Evolutionary conservation across 2,329 filamentous ascomycete genomes (phyloP).

Genomic region (Alternaria arborescens): DNA sequence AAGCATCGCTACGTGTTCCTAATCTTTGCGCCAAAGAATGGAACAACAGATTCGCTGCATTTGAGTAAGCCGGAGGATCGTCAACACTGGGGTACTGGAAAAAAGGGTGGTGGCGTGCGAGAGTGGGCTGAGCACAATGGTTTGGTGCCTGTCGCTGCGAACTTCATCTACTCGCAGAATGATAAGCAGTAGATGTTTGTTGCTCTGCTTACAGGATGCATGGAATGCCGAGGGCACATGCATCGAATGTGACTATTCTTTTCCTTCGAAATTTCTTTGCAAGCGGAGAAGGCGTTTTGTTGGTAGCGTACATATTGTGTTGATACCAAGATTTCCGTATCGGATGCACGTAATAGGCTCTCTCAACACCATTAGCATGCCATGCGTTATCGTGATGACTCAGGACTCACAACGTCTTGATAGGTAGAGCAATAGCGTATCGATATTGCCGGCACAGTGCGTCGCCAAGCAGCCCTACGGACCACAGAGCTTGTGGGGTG

Average conservation of each 20-base stretch:
- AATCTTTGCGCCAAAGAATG: slow-evolving; percentile 57
- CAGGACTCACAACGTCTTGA: neutral
- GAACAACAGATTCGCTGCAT: slow-evolving; percentile 53
- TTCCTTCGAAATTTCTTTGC: neutral
- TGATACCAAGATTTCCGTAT: neutral
- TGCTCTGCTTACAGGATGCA: neutral
- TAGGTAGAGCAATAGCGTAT: neutral
- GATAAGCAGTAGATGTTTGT: slow-evolving; percentile 54
- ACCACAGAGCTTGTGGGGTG: neutral
- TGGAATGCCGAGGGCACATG: slow-evolving; percentile 9
- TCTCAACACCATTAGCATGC: neutral
- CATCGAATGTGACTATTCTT: neutral
- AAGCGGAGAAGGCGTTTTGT: neutral
- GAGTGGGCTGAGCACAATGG: slow-evolving; percentile 61
- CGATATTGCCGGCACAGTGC: neutral
- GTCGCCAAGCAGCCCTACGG: neutral
- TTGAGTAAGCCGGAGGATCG: slow-evolving; percentile 59
- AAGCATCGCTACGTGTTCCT: slow-evolving; percentile 67
- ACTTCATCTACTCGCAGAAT: slow-evolving; percentile 59
- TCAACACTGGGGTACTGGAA: slow-evolving; percentile 64
- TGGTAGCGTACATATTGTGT: neutral
- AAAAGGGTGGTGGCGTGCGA: slow-evolving; percentile 59
- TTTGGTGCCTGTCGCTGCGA: slow-evolving; percentile 56
- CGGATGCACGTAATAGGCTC: neutral
- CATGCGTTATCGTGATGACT: neutral